phyloP scores from a whole-genome alignment of 202 grass and related monocot species.

The Dendrocalamus latiflorus region DNA sequence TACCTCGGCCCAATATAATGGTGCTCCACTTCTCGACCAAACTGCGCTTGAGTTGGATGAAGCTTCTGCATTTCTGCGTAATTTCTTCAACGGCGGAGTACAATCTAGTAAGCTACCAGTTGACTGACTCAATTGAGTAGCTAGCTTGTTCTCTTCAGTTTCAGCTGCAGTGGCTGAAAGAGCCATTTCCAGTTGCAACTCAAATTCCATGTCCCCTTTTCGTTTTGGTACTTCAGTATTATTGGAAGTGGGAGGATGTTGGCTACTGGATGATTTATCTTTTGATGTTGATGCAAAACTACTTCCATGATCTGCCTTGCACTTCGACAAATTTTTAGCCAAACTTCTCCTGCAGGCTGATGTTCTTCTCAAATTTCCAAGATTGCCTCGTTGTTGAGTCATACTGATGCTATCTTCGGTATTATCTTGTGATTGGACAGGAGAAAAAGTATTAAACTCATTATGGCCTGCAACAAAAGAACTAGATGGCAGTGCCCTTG shows the following conservation, averaged over 20 bases:
- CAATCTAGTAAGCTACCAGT: conserved; percentile 21
- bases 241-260: conserved; percentile 19
- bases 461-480: conserved; percentile 24
- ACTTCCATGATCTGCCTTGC: conserved; percentile 32
- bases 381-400: conserved; percentile 21
- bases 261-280: conserved; percentile 19
- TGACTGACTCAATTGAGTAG: conserved; percentile 27
- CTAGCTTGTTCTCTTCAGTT: conserved; percentile 35
- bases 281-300: conserved; percentile 22
- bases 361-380: conserved; percentile 25
- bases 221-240: conserved; percentile 57
- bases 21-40: conserved; percentile 78
- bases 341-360: conserved; percentile 47
- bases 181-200: conserved; percentile 87
- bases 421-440: conserved; percentile 26
- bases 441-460: conserved; percentile 23
- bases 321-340: conserved; percentile 28
- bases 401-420: conserved; percentile 15
- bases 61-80: conserved; percentile 40
- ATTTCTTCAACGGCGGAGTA: conserved; percentile 40
- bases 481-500: conserved; percentile 47
- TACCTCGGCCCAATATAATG: conserved; percentile 75
- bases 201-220: conserved; percentile 80
- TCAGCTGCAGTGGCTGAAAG: conserved; percentile 68
- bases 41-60: conserved; percentile 46